Conservation (phyloP, 2,329 filamentous ascomycete species). For the Colletotrichum karsti region DNA sequence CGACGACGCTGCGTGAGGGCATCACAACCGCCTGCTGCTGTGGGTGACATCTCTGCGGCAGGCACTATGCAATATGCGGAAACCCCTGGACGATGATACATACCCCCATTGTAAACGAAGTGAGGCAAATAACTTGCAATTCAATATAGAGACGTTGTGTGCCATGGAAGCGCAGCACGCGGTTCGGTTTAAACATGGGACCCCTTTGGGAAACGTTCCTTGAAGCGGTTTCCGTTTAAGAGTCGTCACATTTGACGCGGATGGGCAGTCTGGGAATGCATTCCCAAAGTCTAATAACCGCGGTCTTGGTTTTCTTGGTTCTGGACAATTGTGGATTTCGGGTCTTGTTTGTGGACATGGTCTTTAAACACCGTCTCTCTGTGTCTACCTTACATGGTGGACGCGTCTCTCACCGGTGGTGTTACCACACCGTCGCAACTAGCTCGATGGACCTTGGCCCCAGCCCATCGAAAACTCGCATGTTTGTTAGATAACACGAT, state of each 20-base stretch:
- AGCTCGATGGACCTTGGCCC: neutral
- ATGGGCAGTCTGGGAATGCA: neutral
- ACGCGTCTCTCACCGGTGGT: neutral
- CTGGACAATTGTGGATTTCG: neutral
- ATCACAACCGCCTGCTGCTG: neutral
- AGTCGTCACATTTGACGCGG: neutral
- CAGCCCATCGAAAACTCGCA: neutral
- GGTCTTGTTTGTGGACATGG: neutral
- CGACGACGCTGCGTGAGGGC: neutral
- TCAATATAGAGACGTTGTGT: neutral
- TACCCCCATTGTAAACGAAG: neutral
- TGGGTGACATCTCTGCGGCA: neutral
- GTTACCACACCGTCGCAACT: neutral
- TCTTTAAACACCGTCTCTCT: too few species aligned
- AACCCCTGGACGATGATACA: constrained; percentile 22
- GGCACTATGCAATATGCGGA: constrained; percentile 1
- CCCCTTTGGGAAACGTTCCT: constrained; percentile 1
- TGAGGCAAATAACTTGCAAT: neutral
- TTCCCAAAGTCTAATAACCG: constrained; percentile 6
- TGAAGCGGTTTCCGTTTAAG: constrained; percentile 1
- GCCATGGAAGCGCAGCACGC: neutral
- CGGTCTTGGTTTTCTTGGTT: neutral
- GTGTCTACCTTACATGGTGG: neutral
- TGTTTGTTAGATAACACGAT: neutral
- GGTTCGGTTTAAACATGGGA: neutral